Evolutionary conservation across 176 grass and related monocot genomes (phyloP).

Genomic region (Carex cristatella): DNA sequence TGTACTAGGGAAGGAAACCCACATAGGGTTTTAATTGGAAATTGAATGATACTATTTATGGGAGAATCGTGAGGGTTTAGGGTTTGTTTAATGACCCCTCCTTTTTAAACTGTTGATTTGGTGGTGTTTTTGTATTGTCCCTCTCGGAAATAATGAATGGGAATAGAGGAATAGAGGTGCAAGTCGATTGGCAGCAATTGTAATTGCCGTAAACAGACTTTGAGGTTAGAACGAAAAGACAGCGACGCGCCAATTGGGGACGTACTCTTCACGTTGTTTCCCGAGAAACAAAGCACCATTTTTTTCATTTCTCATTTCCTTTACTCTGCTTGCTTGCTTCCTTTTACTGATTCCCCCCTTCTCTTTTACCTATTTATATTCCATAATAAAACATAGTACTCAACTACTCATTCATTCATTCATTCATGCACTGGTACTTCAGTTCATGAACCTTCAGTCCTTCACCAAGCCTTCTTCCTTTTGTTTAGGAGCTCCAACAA

Average conservation of each 20-base stretch:
- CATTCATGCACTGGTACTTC: not conserved
- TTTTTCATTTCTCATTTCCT: not conserved
- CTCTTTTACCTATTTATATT: not conserved
- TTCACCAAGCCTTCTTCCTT: not conserved
- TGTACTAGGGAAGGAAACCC: too few species aligned
- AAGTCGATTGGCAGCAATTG: not conserved
- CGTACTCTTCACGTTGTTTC: slow-evolving; percentile 31
- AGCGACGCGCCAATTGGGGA: slow-evolving; percentile 14
- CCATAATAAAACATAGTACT: not conserved
- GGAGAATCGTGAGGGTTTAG: not conserved
- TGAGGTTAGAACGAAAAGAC: slow-evolving; percentile 26
- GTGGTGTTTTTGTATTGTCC: not conserved
- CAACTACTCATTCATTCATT: not conserved
- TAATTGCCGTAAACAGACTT: slow-evolving; percentile 31
- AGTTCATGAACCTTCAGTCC: not conserved
- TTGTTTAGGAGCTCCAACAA: not conserved
- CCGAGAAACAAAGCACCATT: slow-evolving; percentile 18
- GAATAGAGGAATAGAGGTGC: not conserved
- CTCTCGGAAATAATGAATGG: not conserved
- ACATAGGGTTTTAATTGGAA: too few species aligned
- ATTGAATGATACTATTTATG: too few species aligned
- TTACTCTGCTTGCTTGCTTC: not conserved
- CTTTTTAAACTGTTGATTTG: not conserved
- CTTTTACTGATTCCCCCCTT: slow-evolving; percentile 10
- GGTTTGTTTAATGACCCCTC: not conserved